phyloP scores from a whole-genome alignment of 2,329 filamentous ascomycete species.

The Venturiaceae sp. region DNA sequence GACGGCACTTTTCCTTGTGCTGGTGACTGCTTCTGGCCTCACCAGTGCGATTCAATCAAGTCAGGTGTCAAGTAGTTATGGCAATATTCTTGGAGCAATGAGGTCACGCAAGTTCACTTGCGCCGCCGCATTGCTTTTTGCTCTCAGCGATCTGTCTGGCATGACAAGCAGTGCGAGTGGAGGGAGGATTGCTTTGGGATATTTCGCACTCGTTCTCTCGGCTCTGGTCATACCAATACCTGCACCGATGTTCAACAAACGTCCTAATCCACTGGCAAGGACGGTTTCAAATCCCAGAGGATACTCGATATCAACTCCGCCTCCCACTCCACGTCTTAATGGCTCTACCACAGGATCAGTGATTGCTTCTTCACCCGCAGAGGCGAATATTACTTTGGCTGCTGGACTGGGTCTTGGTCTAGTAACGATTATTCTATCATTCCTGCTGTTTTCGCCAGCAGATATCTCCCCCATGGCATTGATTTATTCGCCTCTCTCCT shows the following conservation, averaged over 20 bases:
- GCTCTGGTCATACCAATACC: slow-evolving; percentile 3
- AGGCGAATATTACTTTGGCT: slow-evolving; percentile 31
- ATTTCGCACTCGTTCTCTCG: slow-evolving; percentile 4
- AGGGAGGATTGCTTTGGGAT: neutral
- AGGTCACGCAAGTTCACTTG: neutral
- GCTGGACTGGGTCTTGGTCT: slow-evolving; percentile 27
- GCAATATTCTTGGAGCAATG: neutral
- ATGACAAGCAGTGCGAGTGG: neutral
- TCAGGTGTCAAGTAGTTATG: neutral
- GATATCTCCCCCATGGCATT: slow-evolving; percentile 23
- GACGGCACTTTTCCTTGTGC: slow-evolving; percentile 41
- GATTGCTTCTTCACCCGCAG: slow-evolving; percentile 20
- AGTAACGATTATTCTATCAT: slow-evolving; percentile 25
- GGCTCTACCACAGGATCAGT: neutral
- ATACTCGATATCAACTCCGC: slow-evolving; percentile 8
- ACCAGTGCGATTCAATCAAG: neutral
- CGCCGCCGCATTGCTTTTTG: neutral
- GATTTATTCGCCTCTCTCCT: slow-evolving; percentile 27
- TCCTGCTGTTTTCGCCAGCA: slow-evolving; percentile 21
- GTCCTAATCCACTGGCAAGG: neutral
- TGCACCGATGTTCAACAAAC: neutral
- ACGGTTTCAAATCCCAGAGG: slow-evolving; percentile 11
- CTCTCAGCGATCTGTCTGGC: neutral
- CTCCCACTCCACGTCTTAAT: neutral
- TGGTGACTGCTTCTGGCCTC: slow-evolving; percentile 36